Evolutionary conservation across 2,329 filamentous ascomycete species (phyloP).

Genomic region (Colletotrichum lini): DNA sequence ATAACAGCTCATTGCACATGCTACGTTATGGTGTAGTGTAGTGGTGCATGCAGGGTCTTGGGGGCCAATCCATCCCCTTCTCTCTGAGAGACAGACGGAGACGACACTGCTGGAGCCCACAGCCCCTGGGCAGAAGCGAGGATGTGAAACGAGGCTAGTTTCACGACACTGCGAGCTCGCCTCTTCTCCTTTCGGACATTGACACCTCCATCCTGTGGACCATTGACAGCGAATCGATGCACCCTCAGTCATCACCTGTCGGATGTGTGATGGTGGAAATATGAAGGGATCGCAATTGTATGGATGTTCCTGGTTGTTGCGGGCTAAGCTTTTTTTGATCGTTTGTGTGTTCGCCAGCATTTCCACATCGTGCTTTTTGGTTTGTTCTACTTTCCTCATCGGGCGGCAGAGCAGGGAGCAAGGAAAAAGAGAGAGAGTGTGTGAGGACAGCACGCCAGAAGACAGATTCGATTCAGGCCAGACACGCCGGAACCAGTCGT

Average conservation of each 20-base stretch:
- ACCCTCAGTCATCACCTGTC: conserved; percentile 26
- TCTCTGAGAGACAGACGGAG: conserved; percentile 12
- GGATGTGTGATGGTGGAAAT: conserved; percentile 2
- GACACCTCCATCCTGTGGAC: conserved; percentile 17
- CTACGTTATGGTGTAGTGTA: conserved; percentile 19
- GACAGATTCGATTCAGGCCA: conserved; percentile 20
- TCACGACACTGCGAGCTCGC: conserved; percentile 34
- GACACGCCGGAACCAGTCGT: conserved; percentile 30
- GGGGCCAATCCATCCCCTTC: conserved; percentile 3
- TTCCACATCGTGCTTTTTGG: not conserved
- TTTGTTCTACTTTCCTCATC: not conserved
- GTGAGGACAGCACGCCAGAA: not conserved
- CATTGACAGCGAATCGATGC: conserved; percentile 38
- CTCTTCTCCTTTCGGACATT: conserved; percentile 41
- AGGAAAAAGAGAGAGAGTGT: not conserved
- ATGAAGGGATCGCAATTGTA: conserved; percentile 34
- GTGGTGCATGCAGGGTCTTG: conserved; percentile 21
- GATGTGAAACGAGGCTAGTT: conserved; percentile 39
- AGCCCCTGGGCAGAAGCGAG: conserved; percentile 28
- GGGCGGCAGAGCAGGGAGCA: conserved; percentile 21
- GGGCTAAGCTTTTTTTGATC: conserved; percentile 39
- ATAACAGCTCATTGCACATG: conserved; percentile 24
- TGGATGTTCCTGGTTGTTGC: conserved; percentile 27
- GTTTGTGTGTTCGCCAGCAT: conserved; percentile 32
- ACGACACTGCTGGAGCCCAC: conserved; percentile 8